These are phyloP conservation scores for Erysimum pusillum DNA, from an alignment of 441 rosid genomes.

Conservation along the genomic window DNA sequence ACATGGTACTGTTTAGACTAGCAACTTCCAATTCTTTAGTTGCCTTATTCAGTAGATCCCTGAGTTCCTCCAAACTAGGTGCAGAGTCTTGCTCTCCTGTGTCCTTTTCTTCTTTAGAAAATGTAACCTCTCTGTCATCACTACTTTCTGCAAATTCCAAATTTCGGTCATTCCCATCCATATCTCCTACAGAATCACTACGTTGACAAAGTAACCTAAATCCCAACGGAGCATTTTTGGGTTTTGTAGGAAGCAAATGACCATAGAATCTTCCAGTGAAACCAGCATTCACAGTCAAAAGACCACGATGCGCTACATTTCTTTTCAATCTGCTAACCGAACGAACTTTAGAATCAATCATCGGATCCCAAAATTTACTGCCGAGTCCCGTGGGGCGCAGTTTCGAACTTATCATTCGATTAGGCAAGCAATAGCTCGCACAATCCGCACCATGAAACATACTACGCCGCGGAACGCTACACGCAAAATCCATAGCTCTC, in stretches of 20 bases:
- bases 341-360: slow-evolving; percentile 42
- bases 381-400: slow-evolving; percentile 47
- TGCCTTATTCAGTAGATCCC: slow-evolving; percentile 70
- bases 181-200: slow-evolving; percentile 69
- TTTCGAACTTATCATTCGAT: slow-evolving; percentile 37
- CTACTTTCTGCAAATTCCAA: slow-evolving; percentile 55
- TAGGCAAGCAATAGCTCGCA: slow-evolving; percentile 43
- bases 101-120: slow-evolving; percentile 51
- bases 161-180: slow-evolving; percentile 51
- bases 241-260: slow-evolving; percentile 46
- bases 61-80: slow-evolving; percentile 66
- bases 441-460: slow-evolving; percentile 53
- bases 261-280: slow-evolving; percentile 30
- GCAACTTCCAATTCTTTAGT: slow-evolving; percentile 81
- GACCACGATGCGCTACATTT: slow-evolving; percentile 34
- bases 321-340: slow-evolving; percentile 46
- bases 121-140: slow-evolving; percentile 49
- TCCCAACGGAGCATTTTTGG: slow-evolving; percentile 49
- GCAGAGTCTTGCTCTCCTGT: slow-evolving; percentile 46
- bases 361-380: slow-evolving; percentile 43
- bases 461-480: slow-evolving; percentile 56
- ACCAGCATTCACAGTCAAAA: slow-evolving; percentile 47
- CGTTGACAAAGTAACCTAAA: slow-evolving; percentile 62
- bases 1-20: slow-evolving; percentile 75
- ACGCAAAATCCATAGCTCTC: slow-evolving; percentile 69